Conservation (phyloP, 768 basidiomycete genomes). For the Auriculariales sp. region DNA sequence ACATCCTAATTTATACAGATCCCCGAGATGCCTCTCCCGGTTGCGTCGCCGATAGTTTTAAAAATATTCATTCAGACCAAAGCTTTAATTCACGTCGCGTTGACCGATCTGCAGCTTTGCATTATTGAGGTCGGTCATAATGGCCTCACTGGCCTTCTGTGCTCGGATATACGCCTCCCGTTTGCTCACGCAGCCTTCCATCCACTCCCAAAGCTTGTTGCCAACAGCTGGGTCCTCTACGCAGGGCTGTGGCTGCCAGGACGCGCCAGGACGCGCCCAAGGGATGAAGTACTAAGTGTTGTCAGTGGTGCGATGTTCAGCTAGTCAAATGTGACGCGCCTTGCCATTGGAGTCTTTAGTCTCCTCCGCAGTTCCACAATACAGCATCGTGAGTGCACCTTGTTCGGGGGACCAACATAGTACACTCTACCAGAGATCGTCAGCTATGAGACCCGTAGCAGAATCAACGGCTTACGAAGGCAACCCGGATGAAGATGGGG, state of each 20-base stretch:
- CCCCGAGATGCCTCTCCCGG: too few species aligned
- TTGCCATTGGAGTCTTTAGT: constrained; percentile 24
- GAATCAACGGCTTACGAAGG: constrained; percentile 7
- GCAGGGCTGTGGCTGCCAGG: constrained; percentile 10
- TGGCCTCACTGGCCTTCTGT: too few species aligned
- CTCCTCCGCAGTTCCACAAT: constrained; percentile 26
- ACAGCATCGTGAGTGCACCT: constrained; percentile 31
- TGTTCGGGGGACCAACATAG: constrained; percentile 16
- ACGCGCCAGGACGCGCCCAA: constrained; percentile 27
- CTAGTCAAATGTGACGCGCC: constrained; percentile 15
- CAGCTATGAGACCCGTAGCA: background rate
- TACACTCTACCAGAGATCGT: constrained; percentile 8
- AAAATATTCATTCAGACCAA: too few species aligned
- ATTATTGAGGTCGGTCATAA: too few species aligned
- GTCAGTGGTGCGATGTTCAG: background rate
- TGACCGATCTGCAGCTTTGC: too few species aligned
- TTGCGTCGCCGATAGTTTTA: too few species aligned
- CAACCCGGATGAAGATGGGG: background rate
- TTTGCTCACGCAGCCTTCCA: constrained; percentile 16
- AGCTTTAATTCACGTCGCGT: too few species aligned
- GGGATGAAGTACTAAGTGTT: constrained; percentile 28
- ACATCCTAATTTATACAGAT: too few species aligned
- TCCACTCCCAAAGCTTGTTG: constrained; percentile 28
- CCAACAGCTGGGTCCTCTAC: constrained; percentile 21
- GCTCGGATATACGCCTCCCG: too few species aligned